phyloP scores from a whole-genome alignment of 2,329 filamentous ascomycete species.

The Juglanconis oblonga region DNA sequence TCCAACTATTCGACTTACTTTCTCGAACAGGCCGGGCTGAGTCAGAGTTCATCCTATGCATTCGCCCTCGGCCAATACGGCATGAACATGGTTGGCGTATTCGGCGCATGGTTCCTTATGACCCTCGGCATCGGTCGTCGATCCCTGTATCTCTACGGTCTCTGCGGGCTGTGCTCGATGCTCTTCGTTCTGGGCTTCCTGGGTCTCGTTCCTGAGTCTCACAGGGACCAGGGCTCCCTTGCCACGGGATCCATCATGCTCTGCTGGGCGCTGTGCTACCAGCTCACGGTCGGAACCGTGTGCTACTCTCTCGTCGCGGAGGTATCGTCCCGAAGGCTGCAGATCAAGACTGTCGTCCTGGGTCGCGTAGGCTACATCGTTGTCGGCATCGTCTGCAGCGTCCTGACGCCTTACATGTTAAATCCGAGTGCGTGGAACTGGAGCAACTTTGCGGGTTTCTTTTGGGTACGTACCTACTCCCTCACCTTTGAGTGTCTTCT shows the following conservation, averaged over 20 bases:
- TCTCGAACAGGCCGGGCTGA: constrained; percentile 56
- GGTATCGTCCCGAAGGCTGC: constrained; percentile 75
- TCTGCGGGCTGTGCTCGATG: constrained; percentile 71
- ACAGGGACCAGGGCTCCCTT: constrained; percentile 61
- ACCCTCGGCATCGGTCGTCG: constrained; percentile 71
- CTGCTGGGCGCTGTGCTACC: constrained; percentile 77
- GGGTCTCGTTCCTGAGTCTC: constrained; percentile 63
- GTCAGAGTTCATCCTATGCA: constrained; percentile 49
- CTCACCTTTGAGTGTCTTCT: neutral
- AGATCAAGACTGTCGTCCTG: constrained; percentile 89
- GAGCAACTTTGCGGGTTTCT: constrained; percentile 84
- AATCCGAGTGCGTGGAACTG: constrained; percentile 86
- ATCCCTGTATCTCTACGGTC: constrained; percentile 71
- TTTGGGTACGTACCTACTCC: constrained; percentile 58
- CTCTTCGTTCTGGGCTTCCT: constrained; percentile 82
- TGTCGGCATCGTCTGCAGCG: constrained; percentile 75
- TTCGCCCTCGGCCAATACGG: constrained; percentile 64
- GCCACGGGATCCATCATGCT: constrained; percentile 87
- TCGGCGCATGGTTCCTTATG: constrained; percentile 81
- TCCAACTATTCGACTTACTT: constrained; percentile 66
- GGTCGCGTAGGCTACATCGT: constrained; percentile 80
- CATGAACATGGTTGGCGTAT: constrained; percentile 76
- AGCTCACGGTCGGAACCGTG: constrained; percentile 83
- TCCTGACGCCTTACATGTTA: constrained; percentile 89
- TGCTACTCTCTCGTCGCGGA: constrained; percentile 88